Conservation (phyloP, 371 early-diverging fungal genomes). For the Syncephalastrum sp. region DNA sequence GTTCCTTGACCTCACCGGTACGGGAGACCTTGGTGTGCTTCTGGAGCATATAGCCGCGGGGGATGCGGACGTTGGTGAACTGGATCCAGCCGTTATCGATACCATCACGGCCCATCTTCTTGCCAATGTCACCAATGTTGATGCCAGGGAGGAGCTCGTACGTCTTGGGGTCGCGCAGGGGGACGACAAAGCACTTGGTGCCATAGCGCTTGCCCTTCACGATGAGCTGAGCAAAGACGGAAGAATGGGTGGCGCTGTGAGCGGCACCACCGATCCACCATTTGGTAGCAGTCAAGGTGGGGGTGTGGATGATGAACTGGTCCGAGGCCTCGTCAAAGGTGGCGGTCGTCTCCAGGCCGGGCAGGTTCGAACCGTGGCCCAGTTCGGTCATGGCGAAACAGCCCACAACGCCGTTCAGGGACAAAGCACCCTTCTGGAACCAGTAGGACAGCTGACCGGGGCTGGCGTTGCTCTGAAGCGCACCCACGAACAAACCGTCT, state of each 20-base stretch:
- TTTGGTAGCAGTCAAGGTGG: conserved; percentile 88
- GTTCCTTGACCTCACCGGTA: conserved; percentile 69
- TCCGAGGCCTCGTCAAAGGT: conserved; percentile 83
- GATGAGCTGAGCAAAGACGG: conserved; percentile 80
- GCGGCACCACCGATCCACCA: conserved; percentile 98
- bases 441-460: conserved; percentile 85
- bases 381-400: conserved; percentile 94
- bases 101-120: conserved; percentile 82
- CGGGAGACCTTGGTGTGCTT: conserved; percentile 92
- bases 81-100: conserved; percentile 87
- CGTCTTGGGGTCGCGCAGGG: conserved; percentile 63
- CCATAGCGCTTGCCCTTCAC: conserved; percentile 79
- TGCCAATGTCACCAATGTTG: conserved; percentile 72
- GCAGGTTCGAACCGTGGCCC: conserved; percentile 89
- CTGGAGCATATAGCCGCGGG: conserved; percentile 84
- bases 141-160: conserved; percentile 59
- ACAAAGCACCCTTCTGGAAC: conserved; percentile 85
- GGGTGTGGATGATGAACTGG: conserved; percentile 90
- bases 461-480: conserved; percentile 86
- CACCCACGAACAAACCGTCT: conserved; percentile 87
- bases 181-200: conserved; percentile 77
- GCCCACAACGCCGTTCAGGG: conserved; percentile 79
- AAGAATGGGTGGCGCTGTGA: conserved; percentile 83
- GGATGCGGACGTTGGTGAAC: conserved; percentile 80
- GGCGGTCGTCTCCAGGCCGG: conserved; percentile 92